phyloP scores from a whole-genome alignment of 805 yeast species.

The Pichia cephalocereana region DNA sequence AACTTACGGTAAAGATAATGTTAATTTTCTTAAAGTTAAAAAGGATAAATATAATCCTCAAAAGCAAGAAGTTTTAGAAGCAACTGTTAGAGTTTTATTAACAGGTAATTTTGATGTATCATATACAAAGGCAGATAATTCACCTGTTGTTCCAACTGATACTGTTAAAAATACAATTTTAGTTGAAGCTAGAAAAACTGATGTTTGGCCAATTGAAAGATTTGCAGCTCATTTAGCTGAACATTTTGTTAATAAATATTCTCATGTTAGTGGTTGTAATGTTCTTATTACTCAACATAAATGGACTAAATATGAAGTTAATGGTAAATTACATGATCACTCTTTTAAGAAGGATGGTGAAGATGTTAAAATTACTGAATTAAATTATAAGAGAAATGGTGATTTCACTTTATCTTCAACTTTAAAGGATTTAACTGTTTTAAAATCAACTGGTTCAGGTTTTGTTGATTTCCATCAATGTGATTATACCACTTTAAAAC shows the following conservation, averaged over 20 bases:
- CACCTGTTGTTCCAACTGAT: conserved; percentile 88
- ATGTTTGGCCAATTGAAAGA: conserved; percentile 85
- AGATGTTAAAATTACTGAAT: conserved; percentile 57
- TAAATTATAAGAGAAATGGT: conserved; percentile 43
- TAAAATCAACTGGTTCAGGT: conserved; percentile 89
- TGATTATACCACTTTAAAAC: conserved; percentile 81
- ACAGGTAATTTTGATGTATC: conserved; percentile 73
- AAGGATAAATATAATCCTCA: conserved; percentile 65
- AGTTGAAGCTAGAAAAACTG: conserved; percentile 71
- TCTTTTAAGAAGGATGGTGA: conserved; percentile 81
- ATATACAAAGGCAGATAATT: conserved; percentile 82
- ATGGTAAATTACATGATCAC: conserved; percentile 73
- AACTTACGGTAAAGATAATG: conserved; percentile 87
- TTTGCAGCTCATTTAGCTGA: conserved; percentile 79
- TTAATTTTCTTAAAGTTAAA: conserved; percentile 82
- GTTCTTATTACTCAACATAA: conserved; percentile 60
- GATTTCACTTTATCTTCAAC: conserved; percentile 57
- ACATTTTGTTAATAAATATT: conserved; percentile 71
- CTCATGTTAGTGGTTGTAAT: conserved; percentile 66
- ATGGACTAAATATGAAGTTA: conserved; percentile 70
- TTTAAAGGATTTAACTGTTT: conserved; percentile 69
- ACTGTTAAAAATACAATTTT: conserved; percentile 85
- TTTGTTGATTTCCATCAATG: conserved; percentile 80
- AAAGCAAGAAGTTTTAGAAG: conserved; percentile 76
- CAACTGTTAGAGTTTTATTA: conserved; percentile 66